These are phyloP conservation scores for Tolypocladium tundrense DNA, from an alignment of 2,329 filamentous ascomycete genomes.

Conservation along the genomic window DNA sequence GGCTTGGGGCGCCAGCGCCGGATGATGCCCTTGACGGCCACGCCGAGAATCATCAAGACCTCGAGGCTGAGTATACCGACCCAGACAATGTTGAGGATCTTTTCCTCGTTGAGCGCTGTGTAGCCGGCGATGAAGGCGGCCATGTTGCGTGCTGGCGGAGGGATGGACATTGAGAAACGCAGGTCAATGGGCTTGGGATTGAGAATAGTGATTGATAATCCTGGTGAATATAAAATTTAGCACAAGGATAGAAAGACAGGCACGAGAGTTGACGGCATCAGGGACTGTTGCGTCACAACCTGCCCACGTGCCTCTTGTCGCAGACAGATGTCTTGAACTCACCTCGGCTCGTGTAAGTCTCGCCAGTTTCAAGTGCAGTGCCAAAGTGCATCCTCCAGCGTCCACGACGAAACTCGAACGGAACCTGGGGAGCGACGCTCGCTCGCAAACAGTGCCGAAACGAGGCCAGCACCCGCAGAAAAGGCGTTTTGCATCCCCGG, in stretches of 20 bases:
- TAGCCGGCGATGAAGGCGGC: conserved; percentile 15
- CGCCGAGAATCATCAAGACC: conserved; percentile 31
- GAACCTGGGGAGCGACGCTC: background rate
- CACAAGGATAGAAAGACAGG: background rate
- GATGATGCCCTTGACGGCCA: conserved; percentile 17
- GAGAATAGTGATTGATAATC: background rate
- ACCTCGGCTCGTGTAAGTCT: background rate
- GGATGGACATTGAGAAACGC: background rate
- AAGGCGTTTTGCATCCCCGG: background rate
- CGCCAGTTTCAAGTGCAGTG: background rate
- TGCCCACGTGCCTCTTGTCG: background rate
- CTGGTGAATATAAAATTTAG: background rate
- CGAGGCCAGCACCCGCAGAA: background rate
- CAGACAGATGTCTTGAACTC: background rate
- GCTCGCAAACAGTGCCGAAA: background rate
- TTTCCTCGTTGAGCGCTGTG: conserved; percentile 22
- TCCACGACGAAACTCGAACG: background rate
- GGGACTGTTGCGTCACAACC: background rate
- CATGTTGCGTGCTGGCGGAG: conserved; percentile 7
- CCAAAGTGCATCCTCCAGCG: background rate
- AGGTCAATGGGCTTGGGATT: background rate
- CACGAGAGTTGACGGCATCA: background rate
- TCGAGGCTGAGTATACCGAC: conserved; percentile 35
- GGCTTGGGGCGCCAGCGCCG: background rate
- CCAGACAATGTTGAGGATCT: conserved; percentile 35